A percentile compares a stretch with the other conserved stretches of the same genome.
phyloP scores from a whole-genome alignment of 108 stramenopile species.

The Nitzschia sp. region DNA sequence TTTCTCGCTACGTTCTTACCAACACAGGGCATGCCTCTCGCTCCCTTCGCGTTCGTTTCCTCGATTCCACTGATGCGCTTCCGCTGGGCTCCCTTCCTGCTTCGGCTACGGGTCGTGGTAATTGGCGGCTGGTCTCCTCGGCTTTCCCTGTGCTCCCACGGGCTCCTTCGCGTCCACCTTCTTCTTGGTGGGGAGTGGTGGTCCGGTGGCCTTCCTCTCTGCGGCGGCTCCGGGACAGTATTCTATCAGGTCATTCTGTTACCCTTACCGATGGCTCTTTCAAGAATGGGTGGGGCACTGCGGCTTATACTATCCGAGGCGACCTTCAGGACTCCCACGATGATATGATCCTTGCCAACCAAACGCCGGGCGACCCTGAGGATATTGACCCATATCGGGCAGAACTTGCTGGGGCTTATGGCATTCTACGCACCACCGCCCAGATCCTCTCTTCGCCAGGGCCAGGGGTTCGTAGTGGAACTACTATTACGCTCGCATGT shows the following conservation, averaged over 20 bases:
- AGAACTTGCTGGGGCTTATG: slow-evolving; percentile 5
- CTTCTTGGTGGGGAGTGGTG: not conserved
- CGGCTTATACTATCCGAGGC: not conserved
- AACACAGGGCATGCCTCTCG: too few species aligned
- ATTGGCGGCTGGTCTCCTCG: too few species aligned
- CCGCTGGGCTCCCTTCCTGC: too few species aligned
- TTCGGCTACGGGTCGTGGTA: too few species aligned
- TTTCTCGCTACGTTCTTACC: too few species aligned
- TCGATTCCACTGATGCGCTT: too few species aligned
- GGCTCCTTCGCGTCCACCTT: too few species aligned
- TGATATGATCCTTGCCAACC: not conserved
- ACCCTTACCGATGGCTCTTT: not conserved
- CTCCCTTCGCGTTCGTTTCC: too few species aligned
- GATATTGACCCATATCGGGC: not conserved
- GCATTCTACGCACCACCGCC: too few species aligned
- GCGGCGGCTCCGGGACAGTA: not conserved
- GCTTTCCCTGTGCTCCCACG: too few species aligned
- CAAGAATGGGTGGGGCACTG: not conserved
- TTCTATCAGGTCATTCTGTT: not conserved
- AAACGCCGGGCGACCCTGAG: not conserved
- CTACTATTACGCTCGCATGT: not conserved
- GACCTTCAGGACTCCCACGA: too few species aligned
- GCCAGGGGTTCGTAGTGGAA: not conserved
- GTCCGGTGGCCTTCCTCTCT: not conserved
- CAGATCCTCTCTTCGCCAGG: not conserved